phyloP scores from a whole-genome alignment of 129 eudicot species.

The Lonicera japonica region DNA sequence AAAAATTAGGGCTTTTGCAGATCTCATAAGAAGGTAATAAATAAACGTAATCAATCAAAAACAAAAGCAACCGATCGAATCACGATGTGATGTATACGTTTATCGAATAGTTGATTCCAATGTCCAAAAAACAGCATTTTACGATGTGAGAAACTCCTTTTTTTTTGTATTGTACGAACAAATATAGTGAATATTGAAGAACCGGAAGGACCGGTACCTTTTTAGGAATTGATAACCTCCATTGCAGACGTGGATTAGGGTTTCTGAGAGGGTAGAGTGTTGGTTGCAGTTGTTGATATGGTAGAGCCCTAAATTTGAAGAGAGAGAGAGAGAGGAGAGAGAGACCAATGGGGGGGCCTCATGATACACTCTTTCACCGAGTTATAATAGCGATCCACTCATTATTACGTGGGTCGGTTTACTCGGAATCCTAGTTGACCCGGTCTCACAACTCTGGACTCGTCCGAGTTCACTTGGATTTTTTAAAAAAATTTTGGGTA shows the following conservation, averaged over 20 bases:
- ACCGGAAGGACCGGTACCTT: no score
- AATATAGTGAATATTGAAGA: background rate
- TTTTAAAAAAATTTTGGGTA: background rate
- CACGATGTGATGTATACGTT: background rate
- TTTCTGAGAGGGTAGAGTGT: no score
- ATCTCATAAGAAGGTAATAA: conserved; percentile 20
- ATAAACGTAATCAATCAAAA: background rate
- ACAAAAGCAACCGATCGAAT: background rate
- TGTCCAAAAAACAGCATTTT: no score
- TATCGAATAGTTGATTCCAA: conserved; percentile 3
- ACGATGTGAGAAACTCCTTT: no score
- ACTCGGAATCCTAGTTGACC: conserved; percentile 20
- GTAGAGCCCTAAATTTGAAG: no score
- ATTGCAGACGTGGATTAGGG: no score
- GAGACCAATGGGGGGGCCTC: conserved; percentile 19
- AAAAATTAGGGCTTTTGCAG: conserved; percentile 18
- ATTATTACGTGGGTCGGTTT: no score
- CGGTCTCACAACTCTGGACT: conserved; percentile 21
- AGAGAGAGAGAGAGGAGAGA: conserved; percentile 21
- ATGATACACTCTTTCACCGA: conserved; percentile 20
- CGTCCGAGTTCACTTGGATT: conserved; percentile 19
- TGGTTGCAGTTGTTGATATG: conserved; percentile 8
- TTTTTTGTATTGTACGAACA: no score
- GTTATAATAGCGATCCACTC: conserved; percentile 17
- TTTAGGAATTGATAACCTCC: no score